Percentiles rank a stretch among this genome's conserved stretches.
phyloP scores from a whole-genome alignment of 768 basidiomycete genomes.

The Amanita pallidorosea region DNA sequence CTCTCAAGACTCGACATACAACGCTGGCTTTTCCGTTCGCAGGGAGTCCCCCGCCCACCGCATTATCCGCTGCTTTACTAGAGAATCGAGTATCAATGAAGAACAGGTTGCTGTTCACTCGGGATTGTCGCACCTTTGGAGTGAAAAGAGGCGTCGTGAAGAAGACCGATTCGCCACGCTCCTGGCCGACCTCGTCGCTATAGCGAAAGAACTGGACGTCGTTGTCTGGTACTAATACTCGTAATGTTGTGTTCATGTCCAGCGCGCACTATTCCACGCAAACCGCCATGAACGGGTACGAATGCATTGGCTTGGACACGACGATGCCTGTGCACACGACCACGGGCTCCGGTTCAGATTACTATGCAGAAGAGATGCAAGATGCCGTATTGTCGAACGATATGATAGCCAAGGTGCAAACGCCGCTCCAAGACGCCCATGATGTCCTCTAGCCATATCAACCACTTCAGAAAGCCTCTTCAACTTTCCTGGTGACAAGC shows the following conservation, averaged over 20 bases:
- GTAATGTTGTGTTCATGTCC: not conserved
- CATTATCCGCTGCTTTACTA: slow-evolving; percentile 2
- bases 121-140: slow-evolving; percentile 4
- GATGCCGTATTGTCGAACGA: not conserved
- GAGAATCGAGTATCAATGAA: not conserved
- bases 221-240: not conserved
- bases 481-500: not conserved
- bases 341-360: no score
- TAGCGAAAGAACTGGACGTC: slow-evolving; percentile 3
- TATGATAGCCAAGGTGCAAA: slow-evolving; percentile 5
- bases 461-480: not conserved
- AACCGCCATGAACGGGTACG: no score
- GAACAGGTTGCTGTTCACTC: not conserved
- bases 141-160: not conserved
- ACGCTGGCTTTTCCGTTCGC: no score
- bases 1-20: no score
- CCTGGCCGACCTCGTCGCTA: slow-evolving; percentile 1
- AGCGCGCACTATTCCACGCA: not conserved
- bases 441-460: not conserved
- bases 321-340: no score
- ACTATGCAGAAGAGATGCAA: not conserved
- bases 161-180: not conserved
- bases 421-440: not conserved
- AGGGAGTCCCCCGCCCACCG: slow-evolving; percentile 4
- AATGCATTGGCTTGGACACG: no score